Evolutionary conservation across 2,329 filamentous ascomycete species (phyloP).

Genomic region (Gyromitra esculenta): DNA sequence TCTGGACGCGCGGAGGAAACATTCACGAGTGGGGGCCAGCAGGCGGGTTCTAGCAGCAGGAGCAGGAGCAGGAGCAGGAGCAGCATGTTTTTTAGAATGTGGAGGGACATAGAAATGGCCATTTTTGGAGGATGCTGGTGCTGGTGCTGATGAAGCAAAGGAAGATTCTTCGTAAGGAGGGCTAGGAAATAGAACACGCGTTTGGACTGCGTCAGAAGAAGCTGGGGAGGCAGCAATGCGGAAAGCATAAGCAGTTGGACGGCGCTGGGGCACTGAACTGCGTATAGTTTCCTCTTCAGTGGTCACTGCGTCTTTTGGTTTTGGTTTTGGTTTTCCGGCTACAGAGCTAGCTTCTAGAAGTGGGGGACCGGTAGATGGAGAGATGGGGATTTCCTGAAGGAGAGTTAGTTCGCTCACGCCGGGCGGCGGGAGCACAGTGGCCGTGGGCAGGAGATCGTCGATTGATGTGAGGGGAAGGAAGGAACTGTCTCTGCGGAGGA

Average conservation of each 20-base stretch:
- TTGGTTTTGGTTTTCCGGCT: conserved; percentile 24
- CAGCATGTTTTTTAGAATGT: conserved; percentile 5
- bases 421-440: conserved; percentile 38
- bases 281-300: conserved; percentile 37
- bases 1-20: background rate
- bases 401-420: conserved; percentile 22
- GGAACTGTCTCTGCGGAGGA: conserved; percentile 34
- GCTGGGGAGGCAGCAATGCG: conserved; percentile 7
- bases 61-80: background rate
- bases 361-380: background rate
- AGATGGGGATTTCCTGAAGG: conserved; percentile 40
- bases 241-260: background rate
- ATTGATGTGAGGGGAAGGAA: conserved; percentile 36
- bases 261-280: conserved; percentile 19
- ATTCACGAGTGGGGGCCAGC: conserved; percentile 16
- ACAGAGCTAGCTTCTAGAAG: background rate
- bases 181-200: conserved; percentile 9
- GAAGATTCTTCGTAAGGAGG: conserved; percentile 13
- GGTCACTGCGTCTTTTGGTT: conserved; percentile 27
- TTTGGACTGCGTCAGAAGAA: conserved; percentile 13
- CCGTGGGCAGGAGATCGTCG: conserved; percentile 28
- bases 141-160: conserved; percentile 8
- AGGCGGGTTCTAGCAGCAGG: background rate
- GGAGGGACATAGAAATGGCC: conserved; percentile 23
- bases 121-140: background rate